phyloP scores from a whole-genome alignment of 805 yeast species.

The Yarrowia sp. region DNA sequence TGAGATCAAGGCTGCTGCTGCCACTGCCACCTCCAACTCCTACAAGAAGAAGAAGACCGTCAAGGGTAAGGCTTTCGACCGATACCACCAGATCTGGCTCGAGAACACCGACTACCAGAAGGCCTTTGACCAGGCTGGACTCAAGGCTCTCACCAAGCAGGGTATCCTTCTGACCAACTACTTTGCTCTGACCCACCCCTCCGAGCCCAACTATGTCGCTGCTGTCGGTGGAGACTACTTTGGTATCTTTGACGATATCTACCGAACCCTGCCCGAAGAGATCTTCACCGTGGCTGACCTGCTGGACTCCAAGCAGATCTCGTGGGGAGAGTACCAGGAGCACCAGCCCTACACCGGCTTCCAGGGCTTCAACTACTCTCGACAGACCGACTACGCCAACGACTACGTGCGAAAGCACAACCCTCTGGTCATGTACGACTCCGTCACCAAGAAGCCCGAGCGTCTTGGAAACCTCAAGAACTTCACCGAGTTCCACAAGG shows the following conservation, averaged over 20 bases:
- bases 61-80: constrained; percentile 54
- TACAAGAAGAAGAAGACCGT: constrained; percentile 50
- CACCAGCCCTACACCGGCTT: constrained; percentile 61
- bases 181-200: constrained; percentile 61
- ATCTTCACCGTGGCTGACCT: constrained; percentile 60
- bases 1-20: constrained; percentile 48
- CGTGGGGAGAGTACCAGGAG: constrained; percentile 64
- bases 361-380: constrained; percentile 57
- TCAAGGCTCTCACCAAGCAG: constrained; percentile 54
- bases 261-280: constrained; percentile 55
- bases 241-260: constrained; percentile 57
- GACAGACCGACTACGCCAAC: constrained; percentile 55
- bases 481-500: constrained; percentile 55
- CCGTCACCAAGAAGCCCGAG: constrained; percentile 50
- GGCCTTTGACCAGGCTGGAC: constrained; percentile 56
- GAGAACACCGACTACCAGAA: constrained; percentile 61
- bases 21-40: constrained; percentile 49
- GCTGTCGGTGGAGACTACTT: constrained; percentile 61
- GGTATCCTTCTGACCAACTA: constrained; percentile 60
- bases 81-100: constrained; percentile 57
- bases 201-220: constrained; percentile 62
- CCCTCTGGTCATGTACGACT: constrained; percentile 56
- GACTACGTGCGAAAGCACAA: constrained; percentile 62
- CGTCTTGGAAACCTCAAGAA: constrained; percentile 58
- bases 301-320: constrained; percentile 55